phyloP scores from a whole-genome alignment of 208 protist species.

The Kentomonas sorsogonicus region DNA sequence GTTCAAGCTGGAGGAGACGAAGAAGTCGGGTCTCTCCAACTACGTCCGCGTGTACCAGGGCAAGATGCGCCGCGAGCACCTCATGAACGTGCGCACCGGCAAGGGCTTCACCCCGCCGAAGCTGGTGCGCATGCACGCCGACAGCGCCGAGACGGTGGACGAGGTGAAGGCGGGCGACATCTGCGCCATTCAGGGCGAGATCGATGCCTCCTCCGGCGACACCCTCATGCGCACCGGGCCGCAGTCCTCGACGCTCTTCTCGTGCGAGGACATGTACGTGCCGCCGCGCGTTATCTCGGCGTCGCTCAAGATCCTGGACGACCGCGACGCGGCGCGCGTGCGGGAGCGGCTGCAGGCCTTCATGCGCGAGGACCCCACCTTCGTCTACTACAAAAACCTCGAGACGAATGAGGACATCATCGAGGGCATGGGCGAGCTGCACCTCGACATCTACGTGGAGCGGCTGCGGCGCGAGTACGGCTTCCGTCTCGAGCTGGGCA shows the following conservation, averaged over 20 bases:
- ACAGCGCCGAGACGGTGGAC: slow-evolving; percentile 94
- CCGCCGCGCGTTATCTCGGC: slow-evolving; percentile 98
- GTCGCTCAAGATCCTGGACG: slow-evolving; percentile 88
- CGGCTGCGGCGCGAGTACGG: slow-evolving; percentile 93
- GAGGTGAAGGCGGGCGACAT: slow-evolving; percentile 96
- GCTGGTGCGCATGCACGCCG: slow-evolving; percentile 97
- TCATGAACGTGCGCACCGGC: slow-evolving; percentile 80
- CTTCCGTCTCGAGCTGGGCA: slow-evolving; percentile 86
- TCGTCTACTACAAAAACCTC: slow-evolving; percentile 89
- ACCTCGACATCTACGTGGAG: slow-evolving; percentile 96
- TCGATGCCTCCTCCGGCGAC: slow-evolving; percentile 97
- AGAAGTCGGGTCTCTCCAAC: slow-evolving; percentile 95
- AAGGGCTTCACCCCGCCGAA: slow-evolving; percentile 92
- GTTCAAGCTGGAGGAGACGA: slow-evolving; percentile 98
- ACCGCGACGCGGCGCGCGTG: slow-evolving; percentile 66
- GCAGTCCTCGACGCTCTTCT: slow-evolving; percentile 58
- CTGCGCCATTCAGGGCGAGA: slow-evolving; percentile 97
- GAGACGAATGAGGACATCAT: slow-evolving; percentile 95
- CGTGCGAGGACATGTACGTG: slow-evolving; percentile 96
- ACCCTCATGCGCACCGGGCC: slow-evolving; percentile 89
- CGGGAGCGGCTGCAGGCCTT: slow-evolving; percentile 87
- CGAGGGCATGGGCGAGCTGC: slow-evolving; percentile 96
- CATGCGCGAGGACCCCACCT: slow-evolving; percentile 96
- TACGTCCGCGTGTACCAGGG: slow-evolving; percentile 99
- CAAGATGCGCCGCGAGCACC: slow-evolving; percentile 88